Percentiles rank a stretch among this genome's conserved stretches.
These are phyloP conservation scores for Zygosaccharomyces bailii DNA, from an alignment of 805 yeast genomes.

Conservation along the genomic window DNA sequence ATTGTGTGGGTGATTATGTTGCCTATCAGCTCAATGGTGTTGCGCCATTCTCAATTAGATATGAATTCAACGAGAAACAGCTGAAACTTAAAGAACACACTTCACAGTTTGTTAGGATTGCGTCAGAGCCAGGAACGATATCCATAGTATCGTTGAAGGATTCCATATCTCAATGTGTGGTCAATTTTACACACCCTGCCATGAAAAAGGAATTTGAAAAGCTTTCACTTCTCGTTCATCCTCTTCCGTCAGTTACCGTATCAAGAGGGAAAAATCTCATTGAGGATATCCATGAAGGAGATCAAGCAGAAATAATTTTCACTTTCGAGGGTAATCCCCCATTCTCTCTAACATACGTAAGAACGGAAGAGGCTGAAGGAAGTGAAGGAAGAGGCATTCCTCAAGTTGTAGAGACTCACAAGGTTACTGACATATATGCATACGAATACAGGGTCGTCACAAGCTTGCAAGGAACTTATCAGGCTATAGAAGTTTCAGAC, in stretches of 20 bases:
- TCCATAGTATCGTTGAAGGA: slow-evolving; percentile 68
- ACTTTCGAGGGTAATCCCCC: slow-evolving; percentile 88
- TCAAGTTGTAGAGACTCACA: slow-evolving; percentile 58
- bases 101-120: slow-evolving; percentile 60
- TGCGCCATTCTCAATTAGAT: slow-evolving; percentile 74
- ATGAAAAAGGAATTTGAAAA: slow-evolving; percentile 34
- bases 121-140: slow-evolving; percentile 77
- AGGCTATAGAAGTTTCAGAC: slow-evolving; percentile 86
- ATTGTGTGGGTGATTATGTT: slow-evolving; percentile 92
- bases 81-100: slow-evolving; percentile 54
- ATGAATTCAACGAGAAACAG: slow-evolving; percentile 61
- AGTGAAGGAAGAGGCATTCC: slow-evolving; percentile 44
- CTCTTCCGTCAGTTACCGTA: slow-evolving; percentile 76
- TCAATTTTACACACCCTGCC: slow-evolving; percentile 47
- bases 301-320: slow-evolving; percentile 82
- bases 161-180: slow-evolving; percentile 68
- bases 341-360: slow-evolving; percentile 76
- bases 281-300: slow-evolving; percentile 92
- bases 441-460: slow-evolving; percentile 70
- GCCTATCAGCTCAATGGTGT: slow-evolving; percentile 71
- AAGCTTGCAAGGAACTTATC: slow-evolving; percentile 88
- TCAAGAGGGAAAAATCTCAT: slow-evolving; percentile 71
- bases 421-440: slow-evolving; percentile 59
- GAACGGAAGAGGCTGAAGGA: slow-evolving; percentile 53
- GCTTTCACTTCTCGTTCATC: slow-evolving; percentile 44